Evolutionary conservation across 495 filamentous ascomycete species (phyloP).

Genomic region (Podospora pseudopauciseta): DNA sequence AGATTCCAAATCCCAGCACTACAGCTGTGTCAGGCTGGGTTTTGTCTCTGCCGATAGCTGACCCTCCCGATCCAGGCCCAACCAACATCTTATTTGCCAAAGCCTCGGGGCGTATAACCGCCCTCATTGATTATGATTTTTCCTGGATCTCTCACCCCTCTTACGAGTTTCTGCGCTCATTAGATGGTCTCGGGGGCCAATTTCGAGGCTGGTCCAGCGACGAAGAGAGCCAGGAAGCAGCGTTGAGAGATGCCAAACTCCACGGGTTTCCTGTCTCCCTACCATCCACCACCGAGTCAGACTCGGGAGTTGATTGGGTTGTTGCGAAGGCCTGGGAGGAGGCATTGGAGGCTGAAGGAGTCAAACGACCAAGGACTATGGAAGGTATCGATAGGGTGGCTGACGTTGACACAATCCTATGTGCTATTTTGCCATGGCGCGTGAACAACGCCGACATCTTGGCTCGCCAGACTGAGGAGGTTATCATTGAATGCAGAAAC

Average conservation of each 20-base stretch:
- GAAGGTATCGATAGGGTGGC: constrained; percentile 9
- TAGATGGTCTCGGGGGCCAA: neutral
- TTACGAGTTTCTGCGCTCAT: constrained; percentile 11
- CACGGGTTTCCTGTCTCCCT: constrained; percentile 12
- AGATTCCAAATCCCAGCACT: neutral
- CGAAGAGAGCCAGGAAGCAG: constrained; percentile 10
- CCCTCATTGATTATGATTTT: constrained; percentile 13
- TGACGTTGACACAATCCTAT: constrained; percentile 13
- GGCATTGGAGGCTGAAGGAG: constrained; percentile 6
- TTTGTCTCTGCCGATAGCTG: neutral
- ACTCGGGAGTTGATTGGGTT: constrained; percentile 4
- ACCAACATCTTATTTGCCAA: constrained; percentile 13
- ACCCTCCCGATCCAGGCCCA: neutral
- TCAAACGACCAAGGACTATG: constrained; percentile 4
- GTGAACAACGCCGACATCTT: constrained; percentile 9
- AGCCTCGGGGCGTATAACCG: constrained; percentile 6
- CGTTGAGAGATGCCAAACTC: constrained; percentile 12
- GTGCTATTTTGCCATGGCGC: constrained; percentile 8
- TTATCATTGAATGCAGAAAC: constrained; percentile 8
- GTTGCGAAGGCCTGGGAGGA: constrained; percentile 14
- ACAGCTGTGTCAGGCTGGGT: neutral
- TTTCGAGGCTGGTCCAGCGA: constrained; percentile 11
- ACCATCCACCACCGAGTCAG: neutral
- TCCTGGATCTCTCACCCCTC: constrained; percentile 8
- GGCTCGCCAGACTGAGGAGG: constrained; percentile 4